Percentiles rank a stretch among this genome's conserved stretches.
Evolutionary conservation across 1,139 yeast species (phyloP).

Genomic region (Protomyces inundatus): DNA sequence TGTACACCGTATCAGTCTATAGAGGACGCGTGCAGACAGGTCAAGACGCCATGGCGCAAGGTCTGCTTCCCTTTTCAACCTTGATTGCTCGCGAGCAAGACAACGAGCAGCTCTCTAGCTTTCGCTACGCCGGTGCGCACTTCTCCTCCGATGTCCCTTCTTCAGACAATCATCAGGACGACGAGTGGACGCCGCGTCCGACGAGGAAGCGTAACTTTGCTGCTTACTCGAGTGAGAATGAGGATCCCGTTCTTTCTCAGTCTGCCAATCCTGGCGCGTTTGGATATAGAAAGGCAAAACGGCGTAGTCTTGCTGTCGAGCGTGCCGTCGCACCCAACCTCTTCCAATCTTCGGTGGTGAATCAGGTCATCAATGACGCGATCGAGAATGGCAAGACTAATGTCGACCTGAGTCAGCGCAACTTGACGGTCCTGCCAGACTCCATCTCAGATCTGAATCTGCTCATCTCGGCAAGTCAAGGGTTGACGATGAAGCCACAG

Average conservation of each 20-base stretch:
- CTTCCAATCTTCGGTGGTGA: conserved; percentile 8
- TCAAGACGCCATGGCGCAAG: not conserved
- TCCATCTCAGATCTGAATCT: conserved; percentile 12
- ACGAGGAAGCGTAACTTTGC: conserved; percentile 15
- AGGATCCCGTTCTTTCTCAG: conserved; percentile 4
- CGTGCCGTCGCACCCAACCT: not conserved
- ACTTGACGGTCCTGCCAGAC: conserved; percentile 15
- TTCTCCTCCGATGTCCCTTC: not conserved
- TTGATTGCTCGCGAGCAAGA: not conserved
- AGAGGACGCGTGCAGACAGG: not conserved
- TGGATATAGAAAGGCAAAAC: not conserved
- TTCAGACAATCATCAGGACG: not conserved
- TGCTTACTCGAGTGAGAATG: conserved; percentile 14
- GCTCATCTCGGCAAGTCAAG: conserved; percentile 12
- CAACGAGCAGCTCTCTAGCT: not conserved
- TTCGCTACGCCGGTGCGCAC: not conserved
- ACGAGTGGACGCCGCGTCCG: not conserved
- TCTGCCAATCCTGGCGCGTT: conserved; percentile 13
- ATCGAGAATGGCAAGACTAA: conserved; percentile 13
- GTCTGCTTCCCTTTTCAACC: not conserved
- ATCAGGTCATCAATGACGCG: conserved; percentile 11
- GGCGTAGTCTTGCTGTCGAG: not conserved
- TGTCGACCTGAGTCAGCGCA: conserved; percentile 11
- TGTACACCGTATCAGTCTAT: too few relatives aligned
- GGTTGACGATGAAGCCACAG: conserved; percentile 3